Conservation (phyloP, 352 stramenopile genomes). For the Pythium insidiosum region DNA sequence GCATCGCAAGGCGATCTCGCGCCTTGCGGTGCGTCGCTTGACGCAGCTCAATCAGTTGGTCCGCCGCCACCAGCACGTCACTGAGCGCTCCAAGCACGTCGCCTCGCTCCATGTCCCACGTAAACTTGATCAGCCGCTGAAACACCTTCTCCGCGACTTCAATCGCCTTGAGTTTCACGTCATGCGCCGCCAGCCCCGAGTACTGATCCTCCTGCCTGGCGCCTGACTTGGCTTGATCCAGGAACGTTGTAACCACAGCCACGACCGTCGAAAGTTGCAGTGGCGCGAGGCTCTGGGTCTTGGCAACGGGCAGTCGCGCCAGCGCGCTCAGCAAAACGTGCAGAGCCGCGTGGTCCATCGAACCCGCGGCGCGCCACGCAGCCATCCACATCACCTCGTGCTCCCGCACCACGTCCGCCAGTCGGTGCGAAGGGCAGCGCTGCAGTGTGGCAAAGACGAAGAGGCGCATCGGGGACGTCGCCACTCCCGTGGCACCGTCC, state of each 20-base stretch:
- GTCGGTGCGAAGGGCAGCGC: conserved; percentile 27
- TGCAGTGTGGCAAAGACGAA: conserved; percentile 38
- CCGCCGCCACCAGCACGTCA: conserved; percentile 49
- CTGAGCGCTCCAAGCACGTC: conserved; percentile 48
- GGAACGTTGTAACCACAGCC: conserved; percentile 18
- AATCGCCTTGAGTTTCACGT: conserved; percentile 27
- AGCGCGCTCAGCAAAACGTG: conserved; percentile 34
- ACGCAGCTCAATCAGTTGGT: conserved; percentile 27
- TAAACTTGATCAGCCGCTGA: conserved; percentile 59
- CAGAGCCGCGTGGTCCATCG: conserved; percentile 28
- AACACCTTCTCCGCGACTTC: conserved; percentile 32
- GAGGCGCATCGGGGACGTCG: conserved; percentile 17
- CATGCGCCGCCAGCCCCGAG: conserved; percentile 17
- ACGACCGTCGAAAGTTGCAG: conserved; percentile 26
- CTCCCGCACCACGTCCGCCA: conserved; percentile 24
- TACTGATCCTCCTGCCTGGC: no score
- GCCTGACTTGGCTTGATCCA: no score
- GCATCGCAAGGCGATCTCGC: conserved; percentile 23
- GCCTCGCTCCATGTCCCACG: conserved; percentile 43
- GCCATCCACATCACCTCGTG: conserved; percentile 30
- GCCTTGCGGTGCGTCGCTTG: conserved; percentile 42
- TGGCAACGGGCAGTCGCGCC: conserved; percentile 37
- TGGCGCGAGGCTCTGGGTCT: conserved; percentile 14
- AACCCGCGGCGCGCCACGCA: conserved; percentile 30
- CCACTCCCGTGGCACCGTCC: neutral